Evolutionary conservation across 2,329 filamentous ascomycete species (phyloP).

Genomic region (Nigrospora osmanthi): DNA sequence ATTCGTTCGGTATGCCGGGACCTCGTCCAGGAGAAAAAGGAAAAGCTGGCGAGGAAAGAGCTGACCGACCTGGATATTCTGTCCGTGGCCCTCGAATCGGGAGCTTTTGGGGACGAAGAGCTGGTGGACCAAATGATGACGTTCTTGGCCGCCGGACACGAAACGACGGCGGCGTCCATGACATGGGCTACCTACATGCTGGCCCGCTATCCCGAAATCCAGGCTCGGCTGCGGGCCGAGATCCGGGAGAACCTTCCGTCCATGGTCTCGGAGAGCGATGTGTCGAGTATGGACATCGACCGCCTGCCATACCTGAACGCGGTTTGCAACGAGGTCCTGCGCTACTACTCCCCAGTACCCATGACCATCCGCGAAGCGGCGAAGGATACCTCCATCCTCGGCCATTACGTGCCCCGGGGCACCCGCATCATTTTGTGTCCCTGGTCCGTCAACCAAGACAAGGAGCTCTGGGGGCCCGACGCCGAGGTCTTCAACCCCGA

Average conservation of each 20-base stretch:
- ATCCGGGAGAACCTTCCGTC: constrained; percentile 26
- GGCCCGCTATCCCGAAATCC: constrained; percentile 24
- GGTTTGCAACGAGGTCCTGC: constrained; percentile 34
- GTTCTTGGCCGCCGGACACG: constrained; percentile 34
- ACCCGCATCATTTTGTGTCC: constrained; percentile 57
- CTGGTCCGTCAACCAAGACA: constrained; percentile 63
- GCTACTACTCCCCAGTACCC: constrained; percentile 35
- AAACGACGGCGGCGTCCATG: constrained; percentile 32
- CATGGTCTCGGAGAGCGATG: constrained; percentile 19
- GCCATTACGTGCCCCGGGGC: constrained; percentile 53
- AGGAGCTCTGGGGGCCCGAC: constrained; percentile 67
- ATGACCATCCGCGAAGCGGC: constrained; percentile 52
- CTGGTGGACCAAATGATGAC: constrained; percentile 33
- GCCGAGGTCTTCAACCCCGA: constrained; percentile 72
- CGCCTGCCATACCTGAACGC: constrained; percentile 30
- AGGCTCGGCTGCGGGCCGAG: constrained; percentile 29
- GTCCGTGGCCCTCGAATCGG: constrained; percentile 25
- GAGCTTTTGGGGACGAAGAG: constrained; percentile 29
- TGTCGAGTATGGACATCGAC: constrained; percentile 28
- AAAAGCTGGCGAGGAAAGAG: constrained; percentile 36
- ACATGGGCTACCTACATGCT: constrained; percentile 33
- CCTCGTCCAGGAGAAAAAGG: constrained; percentile 64
- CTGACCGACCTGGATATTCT: constrained; percentile 26
- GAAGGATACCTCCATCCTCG: constrained; percentile 46
- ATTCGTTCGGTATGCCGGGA: constrained; percentile 61